Conservation (phyloP, 495 filamentous ascomycete genomes). For the Daldinia bambusicola region DNA sequence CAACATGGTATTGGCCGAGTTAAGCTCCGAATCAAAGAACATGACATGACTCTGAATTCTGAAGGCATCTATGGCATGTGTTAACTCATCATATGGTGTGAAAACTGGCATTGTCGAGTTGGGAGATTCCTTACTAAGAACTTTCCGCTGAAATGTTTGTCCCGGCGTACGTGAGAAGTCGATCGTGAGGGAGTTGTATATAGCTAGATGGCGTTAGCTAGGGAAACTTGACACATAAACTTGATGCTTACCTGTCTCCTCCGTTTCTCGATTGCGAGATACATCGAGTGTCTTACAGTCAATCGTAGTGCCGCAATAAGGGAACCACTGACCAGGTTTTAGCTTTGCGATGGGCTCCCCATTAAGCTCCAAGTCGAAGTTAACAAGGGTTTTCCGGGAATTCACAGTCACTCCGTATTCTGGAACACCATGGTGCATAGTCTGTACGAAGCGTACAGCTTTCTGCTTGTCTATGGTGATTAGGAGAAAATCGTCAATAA, state of each 20-base stretch:
- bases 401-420: constrained; percentile 85
- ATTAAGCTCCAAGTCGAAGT: constrained; percentile 75
- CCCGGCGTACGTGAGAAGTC: constrained; percentile 76
- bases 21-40: constrained; percentile 88
- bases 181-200: constrained; percentile 78
- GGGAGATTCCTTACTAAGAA: constrained; percentile 64
- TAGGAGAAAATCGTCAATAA: constrained; percentile 93
- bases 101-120: constrained; percentile 62
- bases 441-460: constrained; percentile 74
- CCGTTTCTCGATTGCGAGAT: constrained; percentile 44
- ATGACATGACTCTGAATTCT: constrained; percentile 88
- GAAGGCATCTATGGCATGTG: constrained; percentile 64
- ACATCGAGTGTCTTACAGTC: constrained; percentile 81
- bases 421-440: constrained; percentile 81
- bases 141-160: constrained; percentile 78
- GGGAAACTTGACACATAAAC: neutral
- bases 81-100: constrained; percentile 45
- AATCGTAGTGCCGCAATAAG: constrained; percentile 87
- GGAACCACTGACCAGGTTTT: constrained; percentile 67
- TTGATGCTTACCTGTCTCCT: constrained; percentile 41
- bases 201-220: constrained; percentile 40
- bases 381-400: constrained; percentile 81
- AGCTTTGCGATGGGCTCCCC: constrained; percentile 64
- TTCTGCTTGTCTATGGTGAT: constrained; percentile 74
- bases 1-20: constrained; percentile 73